Evolutionary conservation across 2,329 filamentous ascomycete genomes (phyloP), one percentile per base, ranked within the genome.

Genomic region (Fusarium coicis): DNA sequence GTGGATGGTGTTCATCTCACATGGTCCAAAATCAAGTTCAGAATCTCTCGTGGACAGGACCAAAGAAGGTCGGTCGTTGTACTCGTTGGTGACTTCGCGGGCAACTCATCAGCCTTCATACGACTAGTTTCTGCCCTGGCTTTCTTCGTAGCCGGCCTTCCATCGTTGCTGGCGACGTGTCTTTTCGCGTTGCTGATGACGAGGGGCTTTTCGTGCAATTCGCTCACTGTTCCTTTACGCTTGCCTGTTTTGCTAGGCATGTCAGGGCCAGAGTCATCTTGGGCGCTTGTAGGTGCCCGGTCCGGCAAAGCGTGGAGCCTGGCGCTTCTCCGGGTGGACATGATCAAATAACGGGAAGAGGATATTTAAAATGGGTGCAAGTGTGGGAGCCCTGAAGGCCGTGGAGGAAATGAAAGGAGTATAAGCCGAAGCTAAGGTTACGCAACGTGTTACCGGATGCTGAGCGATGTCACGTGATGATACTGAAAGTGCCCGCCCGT

Each of bases 271-370:
- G 23, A 6, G 12, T 46, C 47, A 40, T 37, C n/a, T 19, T 52
- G 44, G 42, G 4, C 19, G 9, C 30, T 16, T 23, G 28, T 26
- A 7, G 59, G 46, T 23, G 14, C 47, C 19, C 9, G 52, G 23
- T 21, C 19, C 5, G 42, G 36, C 34, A 55, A 58, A 21, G 19
- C 43, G 15, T 36, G 42, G 7, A 75, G 39, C 19, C 73, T 69
- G 26, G 70, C 52, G 32, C 73, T 75, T 54, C 67, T 74, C 12
- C 70, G 46, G 1, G 32, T 34, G 8, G 67, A 12, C 72, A 74
- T 72, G 15, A 30, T 64, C 5, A 21, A 4, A 18, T 16, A 11
- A 11, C 10, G 34, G 23, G 2, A 18, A 37, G 3, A 19, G 21
- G 32, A 36, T 37, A 14, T 11, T 53, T 4, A 26, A 26, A 26